Percentiles rank a stretch among this genome's conserved stretches.
phyloP scores from a whole-genome alignment of 176 grass and related monocot genomes.

The Echinochloa phyllopogon region DNA sequence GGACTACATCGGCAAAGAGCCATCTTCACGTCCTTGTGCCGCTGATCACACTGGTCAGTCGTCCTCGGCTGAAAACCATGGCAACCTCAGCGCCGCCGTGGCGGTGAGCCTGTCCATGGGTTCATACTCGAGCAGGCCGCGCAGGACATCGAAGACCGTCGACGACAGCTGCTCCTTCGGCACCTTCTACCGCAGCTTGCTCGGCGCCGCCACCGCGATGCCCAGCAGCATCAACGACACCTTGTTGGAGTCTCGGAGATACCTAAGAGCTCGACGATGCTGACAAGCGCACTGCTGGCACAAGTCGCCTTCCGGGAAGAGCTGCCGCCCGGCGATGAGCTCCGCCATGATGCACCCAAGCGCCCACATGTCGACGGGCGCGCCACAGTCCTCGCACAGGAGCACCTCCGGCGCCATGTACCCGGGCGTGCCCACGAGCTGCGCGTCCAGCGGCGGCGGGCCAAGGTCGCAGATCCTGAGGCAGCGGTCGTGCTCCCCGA shows the following conservation, averaged over 20 bases:
- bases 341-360: neutral
- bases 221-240: neutral
- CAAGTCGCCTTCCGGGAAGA: neutral
- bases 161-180: neutral
- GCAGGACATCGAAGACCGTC: neutral
- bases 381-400: too few species aligned
- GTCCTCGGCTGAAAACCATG: neutral
- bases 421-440: neutral
- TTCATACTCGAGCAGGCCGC: neutral
- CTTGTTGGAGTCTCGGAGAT: neutral
- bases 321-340: neutral
- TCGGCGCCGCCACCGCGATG: neutral
- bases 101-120: neutral
- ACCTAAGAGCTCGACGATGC: neutral
- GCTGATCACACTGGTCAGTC: too few species aligned
- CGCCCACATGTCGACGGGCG: neutral
- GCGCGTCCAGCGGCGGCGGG: neutral
- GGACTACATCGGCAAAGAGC: too few species aligned
- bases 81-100: neutral
- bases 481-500: neutral
- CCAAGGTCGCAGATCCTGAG: neutral
- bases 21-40: too few species aligned
- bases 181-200: neutral
- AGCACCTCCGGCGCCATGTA: conserved; percentile 23
- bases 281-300: neutral